Base-by-base conservation (phyloP, 306 rosid genomes). In the Purshia tridentata region DNA sequence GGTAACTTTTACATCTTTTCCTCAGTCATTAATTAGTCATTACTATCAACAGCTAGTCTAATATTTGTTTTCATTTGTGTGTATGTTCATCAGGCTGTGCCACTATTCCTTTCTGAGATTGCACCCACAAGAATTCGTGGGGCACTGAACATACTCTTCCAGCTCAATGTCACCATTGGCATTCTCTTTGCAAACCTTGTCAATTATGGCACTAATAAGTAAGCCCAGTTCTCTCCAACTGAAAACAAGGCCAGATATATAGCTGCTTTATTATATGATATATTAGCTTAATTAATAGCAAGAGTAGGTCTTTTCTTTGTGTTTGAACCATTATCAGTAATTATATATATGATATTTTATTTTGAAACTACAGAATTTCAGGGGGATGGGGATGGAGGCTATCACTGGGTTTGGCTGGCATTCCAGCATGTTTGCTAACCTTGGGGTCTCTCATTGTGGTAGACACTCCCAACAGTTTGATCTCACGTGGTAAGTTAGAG, bases 301-400 rank as follows among this genome's bases (percentile, higher is more conserved):
- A 29, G 35, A 29, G 35, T 29, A n/a, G n/a, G n/a, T n/a, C 2
- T 29, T 29, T 29, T 29, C 35, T 29, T 29, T 29, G 35, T 0
- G 35, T 0, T 29, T 29, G 35, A 3, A 29, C 35, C 35, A 29
- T 0, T 29, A 29, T 29, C 35, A 29, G 35, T 29, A 29, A 29
- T 29, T 29, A 29, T 29, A 29, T 13, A 6, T 53, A 15, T 44
- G 4, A 8, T 0, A 15, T 40, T n/a, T 40, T 2, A 6, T 70
- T 18, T 3, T 54, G 58, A 7, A 6, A 13, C 11, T 7, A 67
- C 48, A 87, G 84, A 70, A 81, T 90, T 2, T 1, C 67, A 45
- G 90, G 82, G 8, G 95, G 91, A 59, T 80, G 84, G 67, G 96
- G 96, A 19, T 87, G 96, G 96, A 86, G 96, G 64, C n/a, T 87